Conservation (phyloP, 2,329 filamentous ascomycete species). For the Penicillium brasilianum region DNA sequence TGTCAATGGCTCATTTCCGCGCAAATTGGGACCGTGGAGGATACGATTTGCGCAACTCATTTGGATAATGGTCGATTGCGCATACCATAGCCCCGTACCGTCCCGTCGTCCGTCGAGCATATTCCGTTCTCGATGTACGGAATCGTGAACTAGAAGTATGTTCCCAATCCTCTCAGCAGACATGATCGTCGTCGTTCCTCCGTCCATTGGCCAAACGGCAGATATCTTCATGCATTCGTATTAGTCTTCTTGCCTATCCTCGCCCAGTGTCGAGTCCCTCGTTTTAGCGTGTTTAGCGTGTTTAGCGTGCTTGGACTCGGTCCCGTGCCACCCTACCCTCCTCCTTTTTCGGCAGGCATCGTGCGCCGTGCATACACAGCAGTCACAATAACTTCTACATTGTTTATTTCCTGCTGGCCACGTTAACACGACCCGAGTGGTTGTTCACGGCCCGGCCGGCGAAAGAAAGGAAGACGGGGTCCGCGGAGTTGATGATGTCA, state of each 20-base stretch:
- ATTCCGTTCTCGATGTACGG: too few species aligned
- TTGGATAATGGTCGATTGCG: too few species aligned
- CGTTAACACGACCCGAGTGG: too few species aligned
- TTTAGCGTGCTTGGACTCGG: background rate
- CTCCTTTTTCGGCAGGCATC: background rate
- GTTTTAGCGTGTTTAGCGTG: background rate
- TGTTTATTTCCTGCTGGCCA: background rate
- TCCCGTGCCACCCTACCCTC: background rate
- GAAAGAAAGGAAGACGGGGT: background rate
- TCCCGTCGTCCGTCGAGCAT: too few species aligned
- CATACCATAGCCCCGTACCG: too few species aligned
- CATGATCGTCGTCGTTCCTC: background rate
- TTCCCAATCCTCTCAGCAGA: background rate
- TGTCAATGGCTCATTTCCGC: background rate
- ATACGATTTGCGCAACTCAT: background rate
- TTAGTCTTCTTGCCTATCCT: background rate
- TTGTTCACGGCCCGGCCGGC: background rate
- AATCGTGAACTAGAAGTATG: too few species aligned
- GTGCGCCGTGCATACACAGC: background rate
- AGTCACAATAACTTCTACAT: too few species aligned
- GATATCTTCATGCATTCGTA: background rate
- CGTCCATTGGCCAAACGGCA: constrained; percentile 1
- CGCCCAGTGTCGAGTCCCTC: background rate
- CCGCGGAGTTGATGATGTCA: constrained; percentile 11
- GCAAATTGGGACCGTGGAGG: background rate